A percentile compares a stretch with the other conserved stretches of the same genome.
Conservation (phyloP, 306 rosid genomes). For the Cajanus cajan region DNA sequence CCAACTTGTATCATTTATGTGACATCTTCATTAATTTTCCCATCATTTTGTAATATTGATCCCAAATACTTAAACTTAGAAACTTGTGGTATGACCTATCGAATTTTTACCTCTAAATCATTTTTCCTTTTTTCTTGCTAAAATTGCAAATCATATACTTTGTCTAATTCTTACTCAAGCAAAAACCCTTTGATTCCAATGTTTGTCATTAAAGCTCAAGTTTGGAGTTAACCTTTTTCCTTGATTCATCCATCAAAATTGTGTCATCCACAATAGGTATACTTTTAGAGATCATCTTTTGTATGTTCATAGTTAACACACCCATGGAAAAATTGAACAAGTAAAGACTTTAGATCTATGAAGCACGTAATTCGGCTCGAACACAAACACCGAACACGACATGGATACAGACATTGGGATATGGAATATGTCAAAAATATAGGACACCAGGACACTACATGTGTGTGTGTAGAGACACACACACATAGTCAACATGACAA, state of each 20-base stretch:
- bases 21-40: not conserved
- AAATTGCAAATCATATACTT: not conserved
- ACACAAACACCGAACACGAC: no score
- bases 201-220: not conserved
- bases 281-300: no score
- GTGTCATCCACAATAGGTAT: no score
- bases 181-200: not conserved
- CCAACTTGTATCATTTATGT: not conserved
- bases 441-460: no score
- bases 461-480: no score
- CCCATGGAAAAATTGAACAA: not conserved
- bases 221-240: not conserved
- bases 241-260: not conserved
- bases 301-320: not conserved
- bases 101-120: not conserved
- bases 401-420: no score
- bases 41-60: not conserved
- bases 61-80: not conserved
- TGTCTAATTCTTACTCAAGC: no score
- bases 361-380: no score
- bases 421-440: no score
- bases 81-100: not conserved
- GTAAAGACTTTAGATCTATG: no score
- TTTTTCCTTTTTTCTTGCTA: not conserved
- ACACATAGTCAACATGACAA: no score